phyloP scores from a whole-genome alignment of 768 basidiomycete genomes.

The Suillus brevipes region DNA sequence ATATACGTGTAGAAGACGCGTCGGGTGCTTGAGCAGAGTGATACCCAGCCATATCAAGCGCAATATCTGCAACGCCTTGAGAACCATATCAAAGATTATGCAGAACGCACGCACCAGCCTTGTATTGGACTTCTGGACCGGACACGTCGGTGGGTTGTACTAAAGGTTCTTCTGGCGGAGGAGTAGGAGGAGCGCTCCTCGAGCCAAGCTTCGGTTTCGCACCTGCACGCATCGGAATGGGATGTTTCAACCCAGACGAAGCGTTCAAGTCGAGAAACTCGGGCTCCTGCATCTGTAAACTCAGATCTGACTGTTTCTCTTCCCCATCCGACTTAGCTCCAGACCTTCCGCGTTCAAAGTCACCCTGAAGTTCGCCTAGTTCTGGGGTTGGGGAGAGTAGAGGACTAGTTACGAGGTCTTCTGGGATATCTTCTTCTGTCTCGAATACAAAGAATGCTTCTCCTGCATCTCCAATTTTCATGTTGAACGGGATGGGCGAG shows the following conservation, averaged over 20 bases:
- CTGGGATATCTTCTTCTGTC: slow-evolving; percentile 92
- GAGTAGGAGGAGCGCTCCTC: slow-evolving; percentile 26
- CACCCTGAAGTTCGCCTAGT: slow-evolving; percentile 35
- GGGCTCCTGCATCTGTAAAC: slow-evolving; percentile 49
- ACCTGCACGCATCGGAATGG: slow-evolving; percentile 19
- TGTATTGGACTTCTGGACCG: slow-evolving; percentile 62
- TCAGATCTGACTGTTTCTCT: slow-evolving; percentile 13
- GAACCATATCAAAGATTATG: neutral
- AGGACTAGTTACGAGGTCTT: slow-evolving; percentile 91
- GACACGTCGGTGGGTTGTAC: slow-evolving; percentile 42
- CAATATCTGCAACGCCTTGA: slow-evolving; percentile 52
- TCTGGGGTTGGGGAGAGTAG: slow-evolving; percentile 65
- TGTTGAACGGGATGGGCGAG: slow-evolving; percentile 81
- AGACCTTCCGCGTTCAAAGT: slow-evolving; percentile 39
- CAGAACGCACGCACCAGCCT: slow-evolving; percentile 43
- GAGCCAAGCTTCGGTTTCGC: slow-evolving; percentile 9
- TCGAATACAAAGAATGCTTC: slow-evolving; percentile 99
- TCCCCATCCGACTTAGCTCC: slow-evolving; percentile 38
- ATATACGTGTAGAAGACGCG: slow-evolving; percentile 43
- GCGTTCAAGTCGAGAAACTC: slow-evolving; percentile 87
- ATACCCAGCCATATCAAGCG: slow-evolving; percentile 84
- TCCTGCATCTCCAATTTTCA: slow-evolving; percentile 99
- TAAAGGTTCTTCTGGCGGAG: slow-evolving; percentile 46
- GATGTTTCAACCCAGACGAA: slow-evolving; percentile 11
- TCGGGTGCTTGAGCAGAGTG: slow-evolving; percentile 46